These are phyloP conservation scores for Nematocida ironsii DNA, from an alignment of 371 early-diverging fungal species.

Conservation along the genomic window DNA sequence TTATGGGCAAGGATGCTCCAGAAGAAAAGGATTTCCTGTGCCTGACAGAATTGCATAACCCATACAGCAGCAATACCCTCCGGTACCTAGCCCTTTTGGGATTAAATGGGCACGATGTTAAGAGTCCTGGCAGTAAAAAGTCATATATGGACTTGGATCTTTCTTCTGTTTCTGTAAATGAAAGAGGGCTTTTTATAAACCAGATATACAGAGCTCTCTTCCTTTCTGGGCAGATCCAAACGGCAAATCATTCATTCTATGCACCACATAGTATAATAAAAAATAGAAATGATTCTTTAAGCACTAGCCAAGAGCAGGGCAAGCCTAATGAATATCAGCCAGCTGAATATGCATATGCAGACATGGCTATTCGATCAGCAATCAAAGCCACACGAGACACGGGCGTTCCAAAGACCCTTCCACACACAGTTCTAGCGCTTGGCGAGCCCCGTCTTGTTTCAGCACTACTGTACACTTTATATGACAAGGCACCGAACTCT, in stretches of 20 bases:
- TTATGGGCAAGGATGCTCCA: neutral
- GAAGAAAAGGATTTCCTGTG: neutral
- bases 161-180: neutral
- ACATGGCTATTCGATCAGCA: constrained; percentile 52
- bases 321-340: neutral
- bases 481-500: constrained; percentile 41
- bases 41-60: constrained; percentile 26
- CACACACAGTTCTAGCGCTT: constrained; percentile 8
- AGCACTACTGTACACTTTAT: constrained; percentile 50
- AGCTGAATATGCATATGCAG: constrained; percentile 16
- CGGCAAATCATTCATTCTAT: neutral
- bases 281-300: too few relatives aligned
- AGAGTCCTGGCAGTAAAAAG: neutral
- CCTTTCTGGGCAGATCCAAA: constrained; percentile 26
- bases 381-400: constrained; percentile 47
- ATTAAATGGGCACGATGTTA: constrained; percentile 4
- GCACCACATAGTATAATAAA: neutral
- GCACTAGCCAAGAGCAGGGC: neutral
- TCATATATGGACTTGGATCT: constrained; percentile 19
- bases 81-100: constrained; percentile 51
- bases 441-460: constrained; percentile 44
- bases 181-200: constrained; percentile 34
- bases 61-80: constrained; percentile 14
- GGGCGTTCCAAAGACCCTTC: constrained; percentile 37
- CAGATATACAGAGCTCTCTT: constrained; percentile 52